Conservation (phyloP, 495 filamentous ascomycete species). For the Penicillium alfredii region DNA sequence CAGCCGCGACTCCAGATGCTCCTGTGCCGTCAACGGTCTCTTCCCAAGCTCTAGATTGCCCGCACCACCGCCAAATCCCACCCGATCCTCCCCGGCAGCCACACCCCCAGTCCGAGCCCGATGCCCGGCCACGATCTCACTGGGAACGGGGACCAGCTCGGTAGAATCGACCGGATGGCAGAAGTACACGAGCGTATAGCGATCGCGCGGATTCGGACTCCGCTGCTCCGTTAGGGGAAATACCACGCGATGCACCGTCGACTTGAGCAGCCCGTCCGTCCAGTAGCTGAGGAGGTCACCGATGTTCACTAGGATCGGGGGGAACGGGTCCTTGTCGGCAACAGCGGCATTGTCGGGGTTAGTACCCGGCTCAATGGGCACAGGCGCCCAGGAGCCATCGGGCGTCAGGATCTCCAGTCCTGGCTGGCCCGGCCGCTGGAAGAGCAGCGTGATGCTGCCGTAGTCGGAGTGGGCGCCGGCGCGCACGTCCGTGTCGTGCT, state of each 20-base stretch:
- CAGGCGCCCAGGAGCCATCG: conserved; percentile 38
- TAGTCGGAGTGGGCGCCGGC: conserved; percentile 67
- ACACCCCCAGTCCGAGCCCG: conserved; percentile 25
- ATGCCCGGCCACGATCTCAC: conserved; percentile 45
- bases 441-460: conserved; percentile 61
- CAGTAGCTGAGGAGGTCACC: conserved; percentile 88
- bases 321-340: conserved; percentile 51
- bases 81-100: conserved; percentile 18
- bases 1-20: conserved; percentile 73
- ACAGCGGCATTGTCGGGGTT: conserved; percentile 22
- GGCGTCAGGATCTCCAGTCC: conserved; percentile 78
- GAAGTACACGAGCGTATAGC: conserved; percentile 89
- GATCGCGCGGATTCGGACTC: conserved; percentile 50
- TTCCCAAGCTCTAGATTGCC: conserved; percentile 40
- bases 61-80: conserved; percentile 41
- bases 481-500: conserved; percentile 51
- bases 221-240: conserved; percentile 52
- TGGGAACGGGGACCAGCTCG: conserved; percentile 71
- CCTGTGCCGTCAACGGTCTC: conserved; percentile 68
- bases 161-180: conserved; percentile 76
- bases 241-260: conserved; percentile 84
- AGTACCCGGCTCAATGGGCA: conserved; percentile 41
- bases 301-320: conserved; percentile 87
- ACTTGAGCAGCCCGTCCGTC: conserved; percentile 79
- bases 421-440: conserved; percentile 74